Evolutionary conservation across 345 rosid species (phyloP), one percentile per base, ranked within the genome.

Genomic region (Erysimum cheiranthoides): DNA sequence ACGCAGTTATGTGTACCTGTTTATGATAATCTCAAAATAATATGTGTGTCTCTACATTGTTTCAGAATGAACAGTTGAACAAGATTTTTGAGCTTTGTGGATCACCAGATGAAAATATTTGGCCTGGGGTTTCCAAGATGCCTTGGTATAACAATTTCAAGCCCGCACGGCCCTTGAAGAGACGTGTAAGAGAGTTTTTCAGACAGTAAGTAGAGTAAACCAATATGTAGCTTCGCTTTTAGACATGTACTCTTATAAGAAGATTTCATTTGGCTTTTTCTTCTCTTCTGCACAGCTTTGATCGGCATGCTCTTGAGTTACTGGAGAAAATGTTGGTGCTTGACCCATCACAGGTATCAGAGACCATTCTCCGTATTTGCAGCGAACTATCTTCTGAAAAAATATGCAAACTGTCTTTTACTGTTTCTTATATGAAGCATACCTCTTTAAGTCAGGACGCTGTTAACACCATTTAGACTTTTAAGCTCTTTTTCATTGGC

Each of bases 261-360:
- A 66, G 64, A 36, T 66, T 14, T 72, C 38, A 66, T 42, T 40
- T 66, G 40, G 28, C 7, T 25, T 43, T 78, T 64, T 8, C 16
- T 65, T 51, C 62, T 34, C 56, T 58, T 62, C 16, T 70, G 70
- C 35, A 57, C 34, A 87, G 93, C 81, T 90, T 92, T 80, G 97
- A 94, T 68, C 92, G 95, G 4, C 90, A 90, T 84, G 98, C 98
- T 69, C 82, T 94, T 89, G 97, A 94, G 61, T 83, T 94, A 70
- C 78, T 94, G 68, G 98, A 94, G 80, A 90, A 68, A 85, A 92
- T 94, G 98, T 86, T 92, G 78, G 87, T 81, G 8, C 98, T 94
- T 47, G 97, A 91, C 82, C 96, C 97, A 21, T 65, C 92, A 53
- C 88, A 92, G 98, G 98, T 92, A 86, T 58, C 45, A 60, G 25